Conservation (phyloP, 1,284 basidiomycete species). For the Ganoderma sp. region DNA sequence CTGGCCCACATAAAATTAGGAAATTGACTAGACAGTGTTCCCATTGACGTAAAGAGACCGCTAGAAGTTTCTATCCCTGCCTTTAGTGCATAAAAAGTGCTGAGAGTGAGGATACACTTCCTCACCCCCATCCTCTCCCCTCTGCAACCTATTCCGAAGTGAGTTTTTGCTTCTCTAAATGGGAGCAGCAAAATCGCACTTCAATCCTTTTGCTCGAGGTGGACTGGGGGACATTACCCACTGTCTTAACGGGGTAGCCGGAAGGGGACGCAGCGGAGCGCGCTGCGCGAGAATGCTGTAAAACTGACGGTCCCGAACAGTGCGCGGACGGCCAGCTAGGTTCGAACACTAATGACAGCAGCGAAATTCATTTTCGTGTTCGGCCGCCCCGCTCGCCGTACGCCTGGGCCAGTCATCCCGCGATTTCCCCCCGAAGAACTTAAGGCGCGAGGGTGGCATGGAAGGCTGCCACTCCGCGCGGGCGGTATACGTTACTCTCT, state of each 20-base stretch:
- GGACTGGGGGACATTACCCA: too few relatives aligned
- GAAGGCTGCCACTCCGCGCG: background rate
- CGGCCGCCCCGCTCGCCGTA: background rate
- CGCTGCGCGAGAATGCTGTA: too few relatives aligned
- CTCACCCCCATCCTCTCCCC: background rate
- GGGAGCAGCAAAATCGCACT: background rate
- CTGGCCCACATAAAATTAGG: background rate
- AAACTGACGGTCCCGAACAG: background rate
- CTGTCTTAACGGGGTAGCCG: too few relatives aligned
- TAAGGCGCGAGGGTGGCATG: background rate
- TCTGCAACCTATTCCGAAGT: background rate
- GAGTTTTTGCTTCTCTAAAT: background rate
- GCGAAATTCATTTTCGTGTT: background rate
- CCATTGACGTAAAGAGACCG: background rate
- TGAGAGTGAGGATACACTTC: background rate
- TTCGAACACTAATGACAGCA: background rate
- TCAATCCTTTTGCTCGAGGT: background rate
- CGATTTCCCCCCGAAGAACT: background rate
- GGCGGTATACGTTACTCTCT: background rate
- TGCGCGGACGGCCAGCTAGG: background rate
- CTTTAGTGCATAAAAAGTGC: background rate
- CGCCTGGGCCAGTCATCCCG: background rate
- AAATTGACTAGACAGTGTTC: background rate
- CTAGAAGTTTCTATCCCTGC: background rate
- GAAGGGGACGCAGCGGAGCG: too few relatives aligned